phyloP scores from a whole-genome alignment of 176 grass and related monocot genomes.

The Avena sativa region DNA sequence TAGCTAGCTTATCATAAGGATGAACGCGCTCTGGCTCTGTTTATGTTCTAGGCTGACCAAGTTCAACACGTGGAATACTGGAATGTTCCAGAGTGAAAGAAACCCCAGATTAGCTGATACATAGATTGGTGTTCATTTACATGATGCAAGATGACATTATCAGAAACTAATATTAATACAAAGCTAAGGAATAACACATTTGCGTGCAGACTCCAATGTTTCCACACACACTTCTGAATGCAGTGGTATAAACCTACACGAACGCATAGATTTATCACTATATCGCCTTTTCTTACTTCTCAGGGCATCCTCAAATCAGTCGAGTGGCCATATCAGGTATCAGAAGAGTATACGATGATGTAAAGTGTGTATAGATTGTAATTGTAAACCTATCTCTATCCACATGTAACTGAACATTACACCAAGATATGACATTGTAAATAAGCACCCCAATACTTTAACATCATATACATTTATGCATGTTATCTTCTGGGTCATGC shows the following conservation, averaged over 20 bases:
- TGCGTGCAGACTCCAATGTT: background rate
- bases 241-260: background rate
- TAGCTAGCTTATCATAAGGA: constrained; percentile 30
- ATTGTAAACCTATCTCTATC: background rate
- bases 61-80: background rate
- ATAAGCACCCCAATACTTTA: background rate
- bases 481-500: background rate
- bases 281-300: background rate
- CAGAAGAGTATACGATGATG: background rate
- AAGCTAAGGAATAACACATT: background rate
- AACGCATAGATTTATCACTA: background rate
- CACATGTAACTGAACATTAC: background rate
- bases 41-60: constrained; percentile 12
- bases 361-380: background rate
- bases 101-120: background rate
- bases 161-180: background rate
- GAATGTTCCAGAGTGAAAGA: background rate
- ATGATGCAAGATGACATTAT: background rate
- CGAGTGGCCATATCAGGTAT: background rate
- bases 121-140: background rate
- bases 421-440: constrained; percentile 2
- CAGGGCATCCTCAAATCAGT: background rate
- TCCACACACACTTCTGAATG: background rate
- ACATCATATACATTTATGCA: background rate
- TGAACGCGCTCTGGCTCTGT: constrained; percentile 4